Evolutionary conservation across 2,329 filamentous ascomycete species (phyloP), one percentile per base, ranked within the genome.

Genomic region (Diaporthe sp.): DNA sequence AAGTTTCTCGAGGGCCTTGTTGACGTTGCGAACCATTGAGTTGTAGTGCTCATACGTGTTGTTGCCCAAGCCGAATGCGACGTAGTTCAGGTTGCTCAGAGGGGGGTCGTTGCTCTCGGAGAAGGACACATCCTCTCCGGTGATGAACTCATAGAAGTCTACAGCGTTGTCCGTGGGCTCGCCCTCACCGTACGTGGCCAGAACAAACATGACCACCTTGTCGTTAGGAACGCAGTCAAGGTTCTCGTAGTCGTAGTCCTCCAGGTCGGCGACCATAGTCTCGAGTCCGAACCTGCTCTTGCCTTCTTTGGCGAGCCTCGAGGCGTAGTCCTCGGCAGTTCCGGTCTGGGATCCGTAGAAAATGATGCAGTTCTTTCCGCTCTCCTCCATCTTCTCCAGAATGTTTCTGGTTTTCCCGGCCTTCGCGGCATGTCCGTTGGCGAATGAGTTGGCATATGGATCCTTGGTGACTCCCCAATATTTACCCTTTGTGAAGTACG

Each of bases 21-120:
- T 92, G 75, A 98, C 93, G 78, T 96, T 94, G 84, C 96, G 95
- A 76, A 99, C 96, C 95, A 99, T 98, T 71, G 94, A 94, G 88
- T 99, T 99, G 90, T 98, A 99, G 88, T 99, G 97, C 84, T 99
- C 97, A 84, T 99, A 99, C 39, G 97, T 98, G 88, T 98, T 99
- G 89, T 99, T 99, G 79, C 97, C 97, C 53, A 99, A 92, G 81
- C 97, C 97, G 81, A 99, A 99, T 74, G 95, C 91, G 81, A 99
- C 95, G 82, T 96, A 99, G 84, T 96, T 96, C 82, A 99, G 90
- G 81, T 95, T 96, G 70, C 87, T 89, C 73, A 99, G 91, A 68
- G 96, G 91, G 77, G 93, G 90, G 31, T 96, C 94, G 61, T 85
- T 86, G 80, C 92, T 91, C 81, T 95, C 91, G 79, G 94, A 94